phyloP scores from a whole-genome alignment of 2,329 filamentous ascomycete genomes.

The Sarocladium oryzae region DNA sequence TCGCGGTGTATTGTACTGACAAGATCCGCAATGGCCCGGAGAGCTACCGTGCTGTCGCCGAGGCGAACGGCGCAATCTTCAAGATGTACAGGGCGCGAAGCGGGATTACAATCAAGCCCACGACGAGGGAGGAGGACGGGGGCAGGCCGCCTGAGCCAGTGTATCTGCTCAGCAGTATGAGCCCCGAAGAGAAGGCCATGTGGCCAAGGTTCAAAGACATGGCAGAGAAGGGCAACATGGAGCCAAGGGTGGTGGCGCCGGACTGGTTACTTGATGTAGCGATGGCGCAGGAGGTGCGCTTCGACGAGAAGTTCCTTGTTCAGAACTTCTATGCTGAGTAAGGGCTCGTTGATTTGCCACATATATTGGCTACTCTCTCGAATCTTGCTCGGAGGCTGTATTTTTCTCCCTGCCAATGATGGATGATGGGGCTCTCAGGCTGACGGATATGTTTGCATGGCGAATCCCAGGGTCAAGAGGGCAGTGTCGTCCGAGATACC shows the following conservation, averaged over 20 bases:
- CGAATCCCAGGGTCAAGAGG: neutral
- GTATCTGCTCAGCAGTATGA: conserved; percentile 71
- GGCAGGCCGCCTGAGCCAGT: conserved; percentile 61
- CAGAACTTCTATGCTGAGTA: conserved; percentile 32
- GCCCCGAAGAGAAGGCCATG: conserved; percentile 60
- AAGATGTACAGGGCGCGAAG: conserved; percentile 69
- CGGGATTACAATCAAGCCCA: conserved; percentile 59
- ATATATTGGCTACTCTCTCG: neutral
- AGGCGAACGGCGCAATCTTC: conserved; percentile 82
- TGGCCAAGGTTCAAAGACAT: conserved; percentile 78
- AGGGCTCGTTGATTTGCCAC: neutral
- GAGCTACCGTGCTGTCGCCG: conserved; percentile 78
- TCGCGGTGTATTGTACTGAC: conserved; percentile 79
- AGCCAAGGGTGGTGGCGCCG: conserved; percentile 70
- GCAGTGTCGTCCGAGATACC: neutral
- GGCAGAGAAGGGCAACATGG: conserved; percentile 71
- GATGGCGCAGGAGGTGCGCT: conserved; percentile 77
- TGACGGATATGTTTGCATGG: neutral
- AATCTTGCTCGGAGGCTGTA: neutral
- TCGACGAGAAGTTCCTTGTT: conserved; percentile 55
- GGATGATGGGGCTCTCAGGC: too few species aligned
- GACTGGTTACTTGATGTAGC: conserved; percentile 90
- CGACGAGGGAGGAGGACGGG: conserved; percentile 57
- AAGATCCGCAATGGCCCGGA: conserved; percentile 74
- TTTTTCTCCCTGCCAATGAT: too few species aligned